Evolutionary conservation across 1,284 basidiomycete genomes (phyloP), one percentile per base, ranked within the genome.

Genomic region (Golubevia sp.): DNA sequence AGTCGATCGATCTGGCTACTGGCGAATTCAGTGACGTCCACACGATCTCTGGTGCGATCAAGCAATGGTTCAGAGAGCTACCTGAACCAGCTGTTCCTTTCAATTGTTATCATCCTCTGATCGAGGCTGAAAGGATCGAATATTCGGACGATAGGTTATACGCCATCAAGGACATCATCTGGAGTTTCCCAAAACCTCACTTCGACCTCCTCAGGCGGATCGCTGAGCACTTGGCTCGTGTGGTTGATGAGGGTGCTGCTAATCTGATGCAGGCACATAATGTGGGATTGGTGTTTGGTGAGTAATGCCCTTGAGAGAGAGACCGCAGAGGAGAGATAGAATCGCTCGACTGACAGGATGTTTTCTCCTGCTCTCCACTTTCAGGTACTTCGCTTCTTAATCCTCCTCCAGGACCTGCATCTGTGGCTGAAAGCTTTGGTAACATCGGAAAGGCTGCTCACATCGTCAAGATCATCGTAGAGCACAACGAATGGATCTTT

Each of bases 261-360:
- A 83, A 83, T 61, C 66, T 74, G 62, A 83, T 83, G 80, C 71
- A 71, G 53, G 71, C 77, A 3, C 80, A 83, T 68, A 83, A 79
- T 34, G 68, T 83, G 25, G 80, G 74, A 8, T 66, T 83, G 1
- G 76, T 83, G n/a, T 83, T 83, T 61, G 79, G 79, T 61, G 50
- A 54, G 58, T 59, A 11, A 53, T 11, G 2, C 34, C 15, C 0
- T 2, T 1, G 6, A 26, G 8, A 52, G 50, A 52, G 11, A 11
- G 50, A 11, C 3, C 3, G 21, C 3, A 52, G 11, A 26, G 5
- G 4, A 23, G 25, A 26, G 11, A 26, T 52, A 4, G 4, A 52
- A 52, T 23, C 4, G 21, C 13, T 20, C n/a, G 49, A 25, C 51
- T 59, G 15, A 49, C 25, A 26, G 3, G 50, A 23, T 26, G 25